phyloP scores from a whole-genome alignment of 2,329 filamentous ascomycete species.

The Penicillium sp. region DNA sequence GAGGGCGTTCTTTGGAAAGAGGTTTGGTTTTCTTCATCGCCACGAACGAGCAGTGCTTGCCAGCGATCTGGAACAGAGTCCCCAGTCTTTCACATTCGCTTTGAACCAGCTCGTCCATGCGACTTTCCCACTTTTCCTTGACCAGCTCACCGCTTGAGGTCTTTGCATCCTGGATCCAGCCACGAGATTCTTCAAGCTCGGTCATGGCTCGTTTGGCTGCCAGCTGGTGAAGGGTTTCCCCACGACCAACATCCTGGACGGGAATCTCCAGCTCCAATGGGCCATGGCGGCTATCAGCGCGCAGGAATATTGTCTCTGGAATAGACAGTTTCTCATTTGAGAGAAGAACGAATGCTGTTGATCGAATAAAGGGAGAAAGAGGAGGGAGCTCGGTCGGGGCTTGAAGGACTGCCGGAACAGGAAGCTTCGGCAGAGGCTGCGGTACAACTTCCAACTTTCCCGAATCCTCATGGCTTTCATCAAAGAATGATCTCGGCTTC shows the following conservation, averaged over 20 bases:
- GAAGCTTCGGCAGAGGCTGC: neutral
- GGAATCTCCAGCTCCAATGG: neutral
- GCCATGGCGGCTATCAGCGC: neutral
- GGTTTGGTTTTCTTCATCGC: neutral
- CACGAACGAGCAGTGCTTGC: conserved; percentile 12
- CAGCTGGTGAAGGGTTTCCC: conserved; percentile 11
- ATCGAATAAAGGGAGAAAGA: neutral
- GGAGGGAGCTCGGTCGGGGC: neutral
- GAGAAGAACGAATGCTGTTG: neutral
- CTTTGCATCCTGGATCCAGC: conserved; percentile 13
- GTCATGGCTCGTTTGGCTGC: conserved; percentile 10
- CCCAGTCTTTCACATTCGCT: conserved; percentile 1
- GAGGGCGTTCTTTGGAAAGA: too few species aligned
- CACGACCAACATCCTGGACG: neutral
- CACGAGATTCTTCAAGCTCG: conserved; percentile 15
- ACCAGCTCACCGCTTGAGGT: neutral
- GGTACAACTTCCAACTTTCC: neutral
- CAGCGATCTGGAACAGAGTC: conserved; percentile 6
- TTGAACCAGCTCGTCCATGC: conserved; percentile 1
- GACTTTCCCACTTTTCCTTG: neutral
- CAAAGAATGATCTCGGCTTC: neutral
- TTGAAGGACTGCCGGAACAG: neutral
- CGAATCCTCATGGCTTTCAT: neutral
- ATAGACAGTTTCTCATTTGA: neutral
- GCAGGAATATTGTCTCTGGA: neutral